Evolutionary conservation across 2,329 filamentous ascomycete species (phyloP), one percentile per base, ranked within the genome.

Genomic region (Fusarium neocosmosporiellum): DNA sequence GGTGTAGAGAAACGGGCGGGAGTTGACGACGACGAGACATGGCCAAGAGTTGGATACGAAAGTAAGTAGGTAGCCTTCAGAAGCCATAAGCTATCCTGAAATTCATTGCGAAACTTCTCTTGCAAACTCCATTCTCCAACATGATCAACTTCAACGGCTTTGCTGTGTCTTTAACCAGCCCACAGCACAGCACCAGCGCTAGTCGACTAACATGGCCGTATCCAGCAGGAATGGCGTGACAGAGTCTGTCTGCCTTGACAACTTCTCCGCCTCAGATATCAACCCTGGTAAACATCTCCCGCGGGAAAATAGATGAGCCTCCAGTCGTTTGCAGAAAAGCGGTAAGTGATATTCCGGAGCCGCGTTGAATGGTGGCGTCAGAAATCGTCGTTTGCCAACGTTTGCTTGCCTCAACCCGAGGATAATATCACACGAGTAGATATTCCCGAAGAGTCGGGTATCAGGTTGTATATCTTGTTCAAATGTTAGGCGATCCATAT

Each of bases 151-250:
- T 11, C 48, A 27, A 39, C 20, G 33, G 10, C 29, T 24, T 34
- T n/a, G 4, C 22, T 34, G 8, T 55, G 48, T 37, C 27, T 43
- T 55, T 36, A 54, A 41, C 34, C 31, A 48, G 36, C 48, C 37
- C 48, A 46, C 41, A 18, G 13, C 9, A 29, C 22, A 7, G n/a
- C n/a, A 29, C 33, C 18, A 29, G 14, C 39, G 22, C 41, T 39
- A 22, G 8, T 22, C 61, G 22, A 59, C 37, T 37, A 50, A 58
- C 61, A 48, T 55, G 18, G 27, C 37, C 37, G 36, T 27, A 29
- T 58, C 39, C 27, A 58, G 37, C 60, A 37, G 34, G 34, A 31
- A 64, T 64, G 53, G 61, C 53, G 61, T 48, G 53, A 64, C 53
- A 27, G 46, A 48, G 31, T 43, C 43, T 20, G 31, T 39, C 41